Evolutionary conservation across 1,139 yeast species (phyloP), one percentile per base, ranked within the genome.

Genomic region (Candida albicans): DNA sequence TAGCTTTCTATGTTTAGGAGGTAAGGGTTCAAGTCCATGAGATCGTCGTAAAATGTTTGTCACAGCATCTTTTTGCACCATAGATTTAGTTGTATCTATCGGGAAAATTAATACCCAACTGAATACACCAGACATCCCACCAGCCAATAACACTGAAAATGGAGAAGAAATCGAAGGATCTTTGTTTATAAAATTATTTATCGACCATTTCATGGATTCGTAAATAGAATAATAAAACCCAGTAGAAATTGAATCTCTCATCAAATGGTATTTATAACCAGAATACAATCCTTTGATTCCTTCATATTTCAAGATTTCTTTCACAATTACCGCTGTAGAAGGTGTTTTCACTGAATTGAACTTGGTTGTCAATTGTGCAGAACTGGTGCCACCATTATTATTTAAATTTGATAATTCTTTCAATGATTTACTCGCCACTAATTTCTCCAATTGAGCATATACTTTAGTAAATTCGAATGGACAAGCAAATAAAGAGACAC

Each of bases 391-490:
- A 25, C 27, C 13, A 34, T 9, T 13, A 24, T 48, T 44, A 32
- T 35, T 45, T 18, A 18, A 18, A 26, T 51, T 48, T 7, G 61
- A 56, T 15, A 50, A 30, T 22, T 53, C 56, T 30, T 41, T 44
- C 35, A 44, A 37, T 35, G 56, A 59, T 41, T 50, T 61, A 43
- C 42, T 50, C 49, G 72, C 71, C 37, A 77, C 74, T 55, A 81
- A 59, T 47, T 76, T 58, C 53, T 81, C 70, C 54, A 88, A 77
- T 60, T 89, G 96, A 34, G 93, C 85, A 49, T 85, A 87, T 7
- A 88, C 73, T 59, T 89, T 89, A 40, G 93, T 82, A 61, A 87
- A 81, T 60, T 88, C 96, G 59, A 88, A 88, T 0, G 96, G 96
- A 54, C 93, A 84, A 2, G 95, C 87, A 58, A 86, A 78, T 4